Conservation (phyloP, 108 stramenopile species). For the Conticribra guillardii region DNA sequence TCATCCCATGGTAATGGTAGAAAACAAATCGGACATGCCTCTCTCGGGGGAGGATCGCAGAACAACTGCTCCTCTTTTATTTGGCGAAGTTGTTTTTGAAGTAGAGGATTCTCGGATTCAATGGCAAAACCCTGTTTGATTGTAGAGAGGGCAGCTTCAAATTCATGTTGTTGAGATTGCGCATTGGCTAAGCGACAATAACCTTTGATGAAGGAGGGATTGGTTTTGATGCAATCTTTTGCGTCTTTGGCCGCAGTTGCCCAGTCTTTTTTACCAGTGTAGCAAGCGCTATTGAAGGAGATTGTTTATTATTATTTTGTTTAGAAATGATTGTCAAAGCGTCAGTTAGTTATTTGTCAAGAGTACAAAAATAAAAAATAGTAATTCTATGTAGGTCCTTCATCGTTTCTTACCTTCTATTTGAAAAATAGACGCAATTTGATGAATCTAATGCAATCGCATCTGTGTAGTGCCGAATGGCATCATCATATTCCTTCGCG, state of each 20-base stretch:
- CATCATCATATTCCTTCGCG: slow-evolving; percentile 78
- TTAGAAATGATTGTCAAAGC: too few species aligned
- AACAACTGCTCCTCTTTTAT: too few species aligned
- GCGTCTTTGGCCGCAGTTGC: slow-evolving; percentile 76
- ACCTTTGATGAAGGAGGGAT: slow-evolving; percentile 90
- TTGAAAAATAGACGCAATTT: slow-evolving; percentile 92
- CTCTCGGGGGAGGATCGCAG: too few species aligned
- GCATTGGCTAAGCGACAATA: slow-evolving; percentile 91
- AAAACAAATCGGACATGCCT: too few species aligned
- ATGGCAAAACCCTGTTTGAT: slow-evolving; percentile 82
- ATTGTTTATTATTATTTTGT: too few species aligned
- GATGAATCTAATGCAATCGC: slow-evolving; percentile 87
- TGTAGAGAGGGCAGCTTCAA: slow-evolving; percentile 76
- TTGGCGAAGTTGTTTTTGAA: slow-evolving; percentile 70
- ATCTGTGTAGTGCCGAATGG: slow-evolving; percentile 85
- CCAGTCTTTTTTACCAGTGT: slow-evolving; percentile 81
- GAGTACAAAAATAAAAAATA: too few species aligned
- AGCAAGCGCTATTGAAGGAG: slow-evolving; percentile 86
- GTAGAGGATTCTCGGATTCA: slow-evolving; percentile 80
- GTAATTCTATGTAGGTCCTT: too few species aligned
- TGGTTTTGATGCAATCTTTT: slow-evolving; percentile 88
- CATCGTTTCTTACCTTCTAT: slow-evolving; percentile 83
- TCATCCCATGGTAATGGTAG: too few species aligned
- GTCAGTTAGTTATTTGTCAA: too few species aligned
- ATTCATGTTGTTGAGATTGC: slow-evolving; percentile 78